Evolutionary conservation across 306 rosid species (phyloP), one percentile per base, ranked within the genome.

Genomic region (Rosa rugosa): DNA sequence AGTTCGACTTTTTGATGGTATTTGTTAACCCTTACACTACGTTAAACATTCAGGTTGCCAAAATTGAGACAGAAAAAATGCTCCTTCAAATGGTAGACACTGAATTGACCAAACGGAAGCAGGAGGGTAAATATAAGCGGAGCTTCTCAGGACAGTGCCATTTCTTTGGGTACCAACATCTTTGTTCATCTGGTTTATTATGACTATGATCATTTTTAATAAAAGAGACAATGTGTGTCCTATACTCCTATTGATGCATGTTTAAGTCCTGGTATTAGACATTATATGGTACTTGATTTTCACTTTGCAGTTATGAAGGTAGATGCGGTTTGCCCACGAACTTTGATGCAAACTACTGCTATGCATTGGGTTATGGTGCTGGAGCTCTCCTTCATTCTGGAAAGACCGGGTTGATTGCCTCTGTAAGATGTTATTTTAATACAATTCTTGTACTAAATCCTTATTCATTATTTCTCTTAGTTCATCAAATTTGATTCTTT

Each of bases 31-130:
- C 54, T 68, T 68, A 56, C 66, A 9, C 45, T 40, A 65, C 65
- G 36, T 79, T 46, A 81, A 79, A 63, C 45, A 78, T 42, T 31
- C 79, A 93, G 98, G 98, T 93, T 72, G 97, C 98, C 75, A 93
- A 85, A 82, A 93, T 93, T 80, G 98, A 93, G 82, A 93, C 98
- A 22, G 98, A 93, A 83, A 93, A 93, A 81, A 93, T 93, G 98
- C 97, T 93, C 25, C 86, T 91, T 80, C 89, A 93, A 86, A 93
- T 93, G 98, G 97, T 79, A 81, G 98, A 91, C 80, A 90, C 90
- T 9, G 98, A 93, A 88, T 85, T 93, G 82, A 85, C 76, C 75
- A 91, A 93, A 83, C 85, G 92, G 80, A 91, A 80, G 80, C 87
- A 86, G 75, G 93, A 86, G 82, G 92, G 91, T 46, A 72, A 74